Base-by-base conservation (phyloP, 1,139 yeast genomes). In the Yamadazyma pseudoaaseri region DNA sequence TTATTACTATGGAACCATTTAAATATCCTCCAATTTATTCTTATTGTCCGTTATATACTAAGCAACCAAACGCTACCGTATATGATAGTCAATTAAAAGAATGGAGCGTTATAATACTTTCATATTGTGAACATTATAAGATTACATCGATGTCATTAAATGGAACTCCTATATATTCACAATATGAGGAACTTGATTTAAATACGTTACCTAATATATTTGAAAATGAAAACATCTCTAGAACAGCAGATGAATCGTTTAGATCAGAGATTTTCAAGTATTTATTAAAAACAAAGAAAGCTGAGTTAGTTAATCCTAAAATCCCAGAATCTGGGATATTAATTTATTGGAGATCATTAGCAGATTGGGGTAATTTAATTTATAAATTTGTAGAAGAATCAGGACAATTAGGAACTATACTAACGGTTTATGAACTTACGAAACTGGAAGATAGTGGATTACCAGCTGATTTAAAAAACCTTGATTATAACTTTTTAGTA, bases 1-100 rank as follows among this genome's bases (percentile, higher is more conserved):
- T 26, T 24, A 16, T 16, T 10, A 18, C 21, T n/a, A 39, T 37
- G 42, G 42, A 35, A n/a, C 41, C 33, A 12, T 60, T 54, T 43
- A 45, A 56, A 35, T 81, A 79, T 49, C 96, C 96, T 6, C 68
- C 79, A 32, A 85, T 90, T 26, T 86, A 87, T 58, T 68, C 81
- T 27, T 92, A 87, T 58, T 97, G 97, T 6, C 98, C 98, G 0
- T 76, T 92, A 48, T 92, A 82, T 61, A 92, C 97, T 5, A 71
- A 79, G 39, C 98, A 92, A 58, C 89, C 94, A 23, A 92, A 92
- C 49, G 74, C 79, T 29, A 79, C 86, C 13, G 82, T 95, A 3
- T 75, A 85, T 62, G 71, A 74, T 24, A 81, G 87, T 15, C 98
- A 92, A 70, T 39, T 67, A 71, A 53, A 70, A 72, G 31, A 70